Evolutionary conservation across 2,329 filamentous ascomycete genomes (phyloP), one percentile per base, ranked within the genome.

Genomic region (Fusarium brachygibbosum): DNA sequence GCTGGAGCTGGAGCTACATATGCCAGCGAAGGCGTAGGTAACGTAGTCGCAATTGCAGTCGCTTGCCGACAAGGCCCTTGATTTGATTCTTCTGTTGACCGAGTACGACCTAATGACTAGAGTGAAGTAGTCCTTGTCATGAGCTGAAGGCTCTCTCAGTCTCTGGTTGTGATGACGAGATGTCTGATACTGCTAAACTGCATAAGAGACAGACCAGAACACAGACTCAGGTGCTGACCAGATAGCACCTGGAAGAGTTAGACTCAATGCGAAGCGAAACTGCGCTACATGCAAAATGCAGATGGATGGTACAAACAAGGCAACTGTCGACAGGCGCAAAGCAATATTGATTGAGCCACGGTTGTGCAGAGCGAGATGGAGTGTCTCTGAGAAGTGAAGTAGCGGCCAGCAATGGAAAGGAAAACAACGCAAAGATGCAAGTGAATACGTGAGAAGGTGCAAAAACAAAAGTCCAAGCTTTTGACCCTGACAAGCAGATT

Each of bases 401-500:
- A 35, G 42, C 42, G 38, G 23, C 48, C 49, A 40, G 37, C 50
- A 62, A 67, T 53, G 16, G 38, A 51, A 55, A 31, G 23, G 21
- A 42, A 44, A 38, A 59, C 63, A 57, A 65, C 49, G 32, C 58
- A 65, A 59, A 42, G 42, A 53, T 46, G 54, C 57, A 57, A 60
- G 46, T 41, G 45, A 45, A 61, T 34, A 62, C 38, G 40, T n/a
- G 42, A 19, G 34, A 51, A 35, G 29, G 35, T 65, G 53, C 11
- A 65, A 69, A 45, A 58, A 40, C 41, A 59, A 57, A 44, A 61
- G 64, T 48, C 42, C 63, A 61, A 58, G 52, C 29, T 31, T 45
- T 55, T 54, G 54, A 60, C 52, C 51, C 29, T 66, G 49, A 64
- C 53, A 58, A 60, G 46, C 59, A 71, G 57, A 63, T 69, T 31